Evolutionary conservation across 345 rosid genomes (phyloP).

Genomic region (Xanthoceras sorbifolium): DNA sequence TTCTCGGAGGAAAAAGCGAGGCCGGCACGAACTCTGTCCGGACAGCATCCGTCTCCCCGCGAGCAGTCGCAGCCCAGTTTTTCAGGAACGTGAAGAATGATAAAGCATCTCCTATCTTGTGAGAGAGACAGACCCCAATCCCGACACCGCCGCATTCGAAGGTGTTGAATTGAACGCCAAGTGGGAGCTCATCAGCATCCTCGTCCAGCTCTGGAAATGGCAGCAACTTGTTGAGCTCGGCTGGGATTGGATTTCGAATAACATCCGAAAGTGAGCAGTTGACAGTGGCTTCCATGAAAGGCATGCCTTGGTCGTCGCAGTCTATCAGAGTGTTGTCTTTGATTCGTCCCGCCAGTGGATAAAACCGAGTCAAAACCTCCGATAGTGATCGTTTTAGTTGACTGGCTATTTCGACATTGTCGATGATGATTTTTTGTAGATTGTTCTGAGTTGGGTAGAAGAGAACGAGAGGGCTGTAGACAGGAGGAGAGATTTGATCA

Average conservation of each 20-base stretch:
- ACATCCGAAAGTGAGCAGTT: constrained; percentile 25
- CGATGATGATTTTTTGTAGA: neutral
- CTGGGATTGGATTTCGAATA: constrained; percentile 16
- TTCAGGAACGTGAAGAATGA: constrained; percentile 29
- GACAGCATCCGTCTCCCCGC: constrained; percentile 16
- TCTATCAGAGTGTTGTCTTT: constrained; percentile 12
- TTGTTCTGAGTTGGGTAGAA: neutral
- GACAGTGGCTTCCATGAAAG: constrained; percentile 21
- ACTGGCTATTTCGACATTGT: neutral
- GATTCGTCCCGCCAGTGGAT: neutral
- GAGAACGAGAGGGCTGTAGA: neutral
- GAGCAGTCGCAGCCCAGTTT: constrained; percentile 33
- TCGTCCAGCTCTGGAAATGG: constrained; percentile 22
- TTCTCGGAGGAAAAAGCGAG: constrained; percentile 34
- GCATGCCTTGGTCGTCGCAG: constrained; percentile 38
- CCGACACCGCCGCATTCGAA: constrained; percentile 39
- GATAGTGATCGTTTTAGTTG: neutral
- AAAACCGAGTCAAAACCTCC: neutral
- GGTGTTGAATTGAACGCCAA: constrained; percentile 37
- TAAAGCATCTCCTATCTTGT: constrained; percentile 34
- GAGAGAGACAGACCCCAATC: constrained; percentile 33
- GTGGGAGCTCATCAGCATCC: constrained; percentile 4
- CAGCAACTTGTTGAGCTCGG: constrained; percentile 25
- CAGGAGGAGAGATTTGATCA: neutral
- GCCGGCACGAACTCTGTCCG: constrained; percentile 29